Percentiles rank a stretch among this genome's conserved stretches.
Evolutionary conservation across 352 stramenopile species (phyloP).

Genomic region (Pythium monospermum): DNA sequence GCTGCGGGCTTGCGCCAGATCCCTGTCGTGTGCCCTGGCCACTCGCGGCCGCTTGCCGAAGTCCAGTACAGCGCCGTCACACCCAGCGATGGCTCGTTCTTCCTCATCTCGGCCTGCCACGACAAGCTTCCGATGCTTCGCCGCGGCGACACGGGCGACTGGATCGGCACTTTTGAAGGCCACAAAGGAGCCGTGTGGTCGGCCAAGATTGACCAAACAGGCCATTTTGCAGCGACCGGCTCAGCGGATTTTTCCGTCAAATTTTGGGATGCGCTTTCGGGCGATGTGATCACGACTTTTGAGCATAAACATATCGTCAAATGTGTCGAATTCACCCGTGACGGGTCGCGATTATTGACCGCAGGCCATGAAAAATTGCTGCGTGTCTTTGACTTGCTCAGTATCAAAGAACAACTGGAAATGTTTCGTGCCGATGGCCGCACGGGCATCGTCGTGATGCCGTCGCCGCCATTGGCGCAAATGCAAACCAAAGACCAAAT

Average conservation of each 20-base stretch:
- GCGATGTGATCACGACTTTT: conserved; percentile 89
- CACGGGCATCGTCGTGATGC: conserved; percentile 55
- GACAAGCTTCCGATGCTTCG: conserved; percentile 89
- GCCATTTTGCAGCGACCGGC: conserved; percentile 84
- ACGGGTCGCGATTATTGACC: conserved; percentile 85
- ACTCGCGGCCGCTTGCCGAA: conserved; percentile 76
- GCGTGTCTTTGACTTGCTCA: conserved; percentile 86
- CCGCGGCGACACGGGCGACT: conserved; percentile 81
- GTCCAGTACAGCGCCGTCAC: conserved; percentile 65
- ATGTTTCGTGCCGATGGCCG: conserved; percentile 50
- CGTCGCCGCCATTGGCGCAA: conserved; percentile 40
- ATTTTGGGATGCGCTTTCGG: conserved; percentile 96
- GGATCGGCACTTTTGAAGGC: conserved; percentile 97
- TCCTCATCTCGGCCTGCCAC: conserved; percentile 81
- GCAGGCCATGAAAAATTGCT: conserved; percentile 94
- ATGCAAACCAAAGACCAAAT: conserved; percentile 67
- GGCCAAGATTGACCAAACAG: conserved; percentile 84
- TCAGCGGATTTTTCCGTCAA: conserved; percentile 95
- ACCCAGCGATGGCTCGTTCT: conserved; percentile 42
- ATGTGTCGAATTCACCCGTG: conserved; percentile 89
- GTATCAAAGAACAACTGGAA: conserved; percentile 57
- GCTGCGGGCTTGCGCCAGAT: conserved; percentile 59
- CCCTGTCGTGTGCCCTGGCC: conserved; percentile 80
- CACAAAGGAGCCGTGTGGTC: conserved; percentile 95
- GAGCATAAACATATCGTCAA: conserved; percentile 98